Evolutionary conservation across 1,284 basidiomycete species (phyloP).

Genomic region (Pseudozyma hubeiensis): DNA sequence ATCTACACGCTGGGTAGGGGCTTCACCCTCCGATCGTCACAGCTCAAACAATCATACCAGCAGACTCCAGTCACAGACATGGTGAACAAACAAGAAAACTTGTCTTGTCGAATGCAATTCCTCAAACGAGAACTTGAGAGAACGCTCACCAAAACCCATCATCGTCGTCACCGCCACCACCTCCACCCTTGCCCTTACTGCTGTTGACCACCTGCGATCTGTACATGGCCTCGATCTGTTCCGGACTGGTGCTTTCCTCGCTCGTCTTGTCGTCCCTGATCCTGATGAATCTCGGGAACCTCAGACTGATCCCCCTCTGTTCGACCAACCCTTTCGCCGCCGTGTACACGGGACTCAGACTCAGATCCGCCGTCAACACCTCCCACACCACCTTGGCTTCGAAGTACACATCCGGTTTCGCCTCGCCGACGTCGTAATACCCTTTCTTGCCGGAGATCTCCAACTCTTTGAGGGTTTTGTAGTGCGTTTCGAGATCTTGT

Average conservation of each 20-base stretch:
- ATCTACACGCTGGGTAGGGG: conserved; percentile 1
- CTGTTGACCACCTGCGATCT: conserved; percentile 80
- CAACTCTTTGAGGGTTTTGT: conserved; percentile 80
- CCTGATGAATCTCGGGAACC: conserved; percentile 93
- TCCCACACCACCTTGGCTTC: conserved; percentile 84
- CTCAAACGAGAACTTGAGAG: no score
- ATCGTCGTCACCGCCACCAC: conserved; percentile 72
- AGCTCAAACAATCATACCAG: not conserved
- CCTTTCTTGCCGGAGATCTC: conserved; percentile 76
- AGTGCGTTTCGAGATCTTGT: conserved; percentile 81
- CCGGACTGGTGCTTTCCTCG: conserved; percentile 90
- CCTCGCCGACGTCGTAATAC: conserved; percentile 75
- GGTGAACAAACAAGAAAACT: no score
- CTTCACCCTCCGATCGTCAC: no score
- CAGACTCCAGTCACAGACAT: not conserved
- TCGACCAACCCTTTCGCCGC: conserved; percentile 83
- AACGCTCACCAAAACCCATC: conserved; percentile 85
- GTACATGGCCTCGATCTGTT: conserved; percentile 97
- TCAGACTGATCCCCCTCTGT: conserved; percentile 80
- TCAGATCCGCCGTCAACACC: conserved; percentile 95
- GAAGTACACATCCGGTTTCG: conserved; percentile 67
- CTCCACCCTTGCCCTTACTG: conserved; percentile 74
- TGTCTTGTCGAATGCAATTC: no score
- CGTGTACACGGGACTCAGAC: conserved; percentile 94
- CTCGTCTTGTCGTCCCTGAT: conserved; percentile 91